These are phyloP conservation scores for Trichosanthes truncata DNA, from an alignment of 306 rosid species.

Conservation along the genomic window DNA sequence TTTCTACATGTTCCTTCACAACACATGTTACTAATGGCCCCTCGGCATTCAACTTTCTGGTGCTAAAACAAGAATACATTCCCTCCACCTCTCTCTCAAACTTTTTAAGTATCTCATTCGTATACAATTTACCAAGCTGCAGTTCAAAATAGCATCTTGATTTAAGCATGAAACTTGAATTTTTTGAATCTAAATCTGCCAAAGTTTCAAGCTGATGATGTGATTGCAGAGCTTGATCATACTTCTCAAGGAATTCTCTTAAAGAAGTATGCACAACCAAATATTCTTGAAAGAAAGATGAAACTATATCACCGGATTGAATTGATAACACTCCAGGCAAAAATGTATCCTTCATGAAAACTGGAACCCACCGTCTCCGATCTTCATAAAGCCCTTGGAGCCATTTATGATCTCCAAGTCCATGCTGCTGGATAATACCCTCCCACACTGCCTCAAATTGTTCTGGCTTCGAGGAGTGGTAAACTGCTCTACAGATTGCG, in stretches of 20 bases:
- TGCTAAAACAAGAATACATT: constrained; percentile 47
- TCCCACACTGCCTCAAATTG: constrained; percentile 65
- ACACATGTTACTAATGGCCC: constrained; percentile 41
- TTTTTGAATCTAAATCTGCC: constrained; percentile 56
- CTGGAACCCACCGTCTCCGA: constrained; percentile 60
- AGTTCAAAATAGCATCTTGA: constrained; percentile 43
- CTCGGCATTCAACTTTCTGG: constrained; percentile 36
- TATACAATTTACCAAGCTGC: constrained; percentile 54
- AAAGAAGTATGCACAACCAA: constrained; percentile 36
- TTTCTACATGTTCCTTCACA: constrained; percentile 43
- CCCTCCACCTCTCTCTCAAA: constrained; percentile 49
- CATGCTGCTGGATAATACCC: constrained; percentile 42
- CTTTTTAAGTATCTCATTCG: constrained; percentile 36
- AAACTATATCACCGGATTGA: constrained; percentile 30
- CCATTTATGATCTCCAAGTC: constrained; percentile 47
- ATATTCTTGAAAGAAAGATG: constrained; percentile 35
- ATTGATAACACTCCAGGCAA: constrained; percentile 49
- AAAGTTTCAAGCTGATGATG: constrained; percentile 42
- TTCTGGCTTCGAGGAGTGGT: constrained; percentile 40
- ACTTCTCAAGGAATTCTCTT: constrained; percentile 38
- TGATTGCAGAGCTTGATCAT: constrained; percentile 39
- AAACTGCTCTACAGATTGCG: constrained; percentile 36
- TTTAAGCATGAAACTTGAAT: constrained; percentile 25
- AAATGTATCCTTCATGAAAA: constrained; percentile 38
- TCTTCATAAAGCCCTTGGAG: constrained; percentile 50